Percentiles rank a stretch among this genome's conserved stretches.
These are phyloP conservation scores for Tetrastigma voinierianum DNA, from an alignment of 164 flowering plant species.

Conservation along the genomic window DNA sequence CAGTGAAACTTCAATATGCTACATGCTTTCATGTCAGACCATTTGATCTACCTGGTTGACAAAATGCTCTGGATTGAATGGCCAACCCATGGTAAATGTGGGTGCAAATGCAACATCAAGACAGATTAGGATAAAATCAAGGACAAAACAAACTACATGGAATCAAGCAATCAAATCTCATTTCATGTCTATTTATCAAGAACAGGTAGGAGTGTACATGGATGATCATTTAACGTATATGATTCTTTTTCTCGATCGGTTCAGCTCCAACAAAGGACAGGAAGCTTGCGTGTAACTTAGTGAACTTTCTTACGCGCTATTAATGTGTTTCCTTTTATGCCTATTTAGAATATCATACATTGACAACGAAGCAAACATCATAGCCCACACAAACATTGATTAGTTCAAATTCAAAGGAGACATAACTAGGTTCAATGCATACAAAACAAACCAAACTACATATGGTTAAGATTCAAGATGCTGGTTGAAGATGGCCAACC, in stretches of 20 bases:
- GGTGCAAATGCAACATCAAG: not conserved
- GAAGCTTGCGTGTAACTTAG: no score
- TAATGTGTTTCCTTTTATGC: no score
- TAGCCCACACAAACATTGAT: not conserved
- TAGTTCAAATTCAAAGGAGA: not conserved
- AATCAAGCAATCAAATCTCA: no score
- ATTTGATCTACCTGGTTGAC: no score
- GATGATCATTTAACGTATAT: no score
- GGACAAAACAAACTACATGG: not conserved
- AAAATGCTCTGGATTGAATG: not conserved
- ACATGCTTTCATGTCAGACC: not conserved
- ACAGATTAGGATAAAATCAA: not conserved
- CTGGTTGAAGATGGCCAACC: not conserved
- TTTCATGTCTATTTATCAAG: no score
- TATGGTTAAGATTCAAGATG: no score
- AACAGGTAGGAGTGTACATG: no score
- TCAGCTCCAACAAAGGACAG: no score
- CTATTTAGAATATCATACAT: not conserved
- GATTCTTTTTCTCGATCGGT: no score
- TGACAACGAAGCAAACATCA: not conserved
- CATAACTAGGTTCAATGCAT: not conserved
- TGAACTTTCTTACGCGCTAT: no score
- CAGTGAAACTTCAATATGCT: not conserved
- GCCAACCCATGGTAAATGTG: not conserved
- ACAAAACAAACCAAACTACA: no score